Conservation (phyloP, 306 rosid genomes). For the Geum urbanum region DNA sequence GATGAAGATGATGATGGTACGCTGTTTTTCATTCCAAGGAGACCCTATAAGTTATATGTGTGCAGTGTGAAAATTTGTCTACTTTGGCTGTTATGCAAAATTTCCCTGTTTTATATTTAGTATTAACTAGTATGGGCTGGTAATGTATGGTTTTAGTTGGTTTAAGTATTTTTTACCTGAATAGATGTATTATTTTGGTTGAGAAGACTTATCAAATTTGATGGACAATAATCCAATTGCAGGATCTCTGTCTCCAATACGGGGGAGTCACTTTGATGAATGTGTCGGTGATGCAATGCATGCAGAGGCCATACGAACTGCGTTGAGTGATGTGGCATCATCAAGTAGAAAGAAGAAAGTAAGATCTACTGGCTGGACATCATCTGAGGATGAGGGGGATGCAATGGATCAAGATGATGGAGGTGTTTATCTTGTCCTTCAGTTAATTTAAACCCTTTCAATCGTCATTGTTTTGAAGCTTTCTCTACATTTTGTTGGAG, state of each 20-base stretch:
- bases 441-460: not conserved
- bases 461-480: not conserved
- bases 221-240: slow-evolving; percentile 9
- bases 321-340: slow-evolving; percentile 74
- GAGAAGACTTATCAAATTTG: slow-evolving; percentile 6
- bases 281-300: slow-evolving; percentile 44
- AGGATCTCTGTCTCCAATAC: slow-evolving; percentile 77
- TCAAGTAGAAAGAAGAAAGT: slow-evolving; percentile 46
- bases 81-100: not conserved
- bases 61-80: not conserved
- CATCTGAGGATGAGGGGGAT: slow-evolving; percentile 90
- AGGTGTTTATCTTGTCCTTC: slow-evolving; percentile 38
- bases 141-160: not conserved
- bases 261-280: slow-evolving; percentile 54
- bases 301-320: slow-evolving; percentile 82
- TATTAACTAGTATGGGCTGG: not conserved
- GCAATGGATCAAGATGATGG: slow-evolving; percentile 77
- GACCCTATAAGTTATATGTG: slow-evolving; percentile 14
- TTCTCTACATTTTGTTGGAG: not conserved
- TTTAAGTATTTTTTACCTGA: not conserved
- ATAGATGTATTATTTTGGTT: not conserved
- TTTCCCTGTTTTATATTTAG: not conserved
- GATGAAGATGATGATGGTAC: slow-evolving; percentile 89
- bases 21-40: slow-evolving; percentile 1
- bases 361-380: slow-evolving; percentile 71